Base-by-base conservation (phyloP, 2,329 filamentous ascomycete species). In the Microcera coccophila region DNA sequence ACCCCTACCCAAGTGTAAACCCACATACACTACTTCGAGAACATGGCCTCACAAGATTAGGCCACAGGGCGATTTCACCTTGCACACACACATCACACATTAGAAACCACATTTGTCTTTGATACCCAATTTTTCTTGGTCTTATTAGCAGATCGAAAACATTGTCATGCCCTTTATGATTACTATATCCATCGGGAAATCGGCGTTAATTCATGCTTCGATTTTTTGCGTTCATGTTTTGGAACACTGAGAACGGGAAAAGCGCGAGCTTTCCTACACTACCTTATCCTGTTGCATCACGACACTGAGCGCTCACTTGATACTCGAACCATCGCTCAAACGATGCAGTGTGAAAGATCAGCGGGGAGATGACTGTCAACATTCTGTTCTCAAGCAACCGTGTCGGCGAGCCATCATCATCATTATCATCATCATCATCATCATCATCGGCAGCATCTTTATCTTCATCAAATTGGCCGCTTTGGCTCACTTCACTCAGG, bases 81-180 rank as follows among this genome's bases (percentile, higher is more conserved):
- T 26, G n/a, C 40, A 43, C 47, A 52, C 55, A 63, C 59, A 60
- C 61, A 57, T 55, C 57, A 50, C 45, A 41, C 48, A 53, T 51
- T 49, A 57, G 57, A 60, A 59, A 53, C 54, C 61, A 59, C 54
- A 45, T 62, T 62, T 54, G 49, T 53, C 55, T 65, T 66, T 65
- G 64, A 66, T 66, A 66, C 64, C 63, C 52, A 41, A 45, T 44
- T 53, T 55, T 52, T 42, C 47, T 49, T 45, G n/a, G 41, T 49
- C 44, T 57, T 47, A 42, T 49, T 56, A 45, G 50, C 46, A 52
- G 45, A 57, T 58, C 49, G 45, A 48, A 56, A 54, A 47, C 44
- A 57, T 54, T 39, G 56, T 50, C 53, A 58, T 53, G 55, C 56
- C 54, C 49, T 42, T 59, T 47, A 59, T 54, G 56, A 59, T 44